Conservation (phyloP, 2,329 filamentous ascomycete genomes). For the Talaromyces sp. region DNA sequence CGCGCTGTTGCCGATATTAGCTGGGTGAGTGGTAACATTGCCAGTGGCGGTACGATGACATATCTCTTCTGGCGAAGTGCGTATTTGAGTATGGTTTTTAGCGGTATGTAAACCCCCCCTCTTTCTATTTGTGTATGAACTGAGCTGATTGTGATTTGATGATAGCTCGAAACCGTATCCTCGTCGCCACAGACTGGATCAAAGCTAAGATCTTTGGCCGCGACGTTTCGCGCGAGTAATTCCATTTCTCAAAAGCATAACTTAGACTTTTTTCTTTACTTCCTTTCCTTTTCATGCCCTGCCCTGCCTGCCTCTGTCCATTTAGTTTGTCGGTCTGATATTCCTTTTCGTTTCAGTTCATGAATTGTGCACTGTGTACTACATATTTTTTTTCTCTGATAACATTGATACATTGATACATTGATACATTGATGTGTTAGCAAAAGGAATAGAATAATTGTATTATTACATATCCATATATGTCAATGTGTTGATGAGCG, state of each 20-base stretch:
- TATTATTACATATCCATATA: background rate
- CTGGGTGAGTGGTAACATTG: conserved; percentile 96
- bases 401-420: background rate
- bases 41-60: conserved; percentile 86
- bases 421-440: background rate
- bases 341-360: background rate
- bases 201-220: conserved; percentile 97
- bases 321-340: background rate
- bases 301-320: background rate
- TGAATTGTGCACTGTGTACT: background rate
- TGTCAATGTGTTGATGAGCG: background rate
- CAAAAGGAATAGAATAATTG: conserved; percentile 6
- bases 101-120: conserved; percentile 66
- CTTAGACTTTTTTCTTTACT: background rate
- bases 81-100: conserved; percentile 99
- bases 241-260: background rate
- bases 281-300: background rate
- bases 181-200: conserved; percentile 91
- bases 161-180: conserved; percentile 83
- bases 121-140: conserved; percentile 17
- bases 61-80: conserved; percentile 98
- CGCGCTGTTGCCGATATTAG: conserved; percentile 95
- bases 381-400: background rate
- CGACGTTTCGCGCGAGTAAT: conserved; percentile 63
- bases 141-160: conserved; percentile 6